These are phyloP conservation scores for Trifolium pratense DNA, from an alignment of 306 rosid genomes.

Conservation along the genomic window DNA sequence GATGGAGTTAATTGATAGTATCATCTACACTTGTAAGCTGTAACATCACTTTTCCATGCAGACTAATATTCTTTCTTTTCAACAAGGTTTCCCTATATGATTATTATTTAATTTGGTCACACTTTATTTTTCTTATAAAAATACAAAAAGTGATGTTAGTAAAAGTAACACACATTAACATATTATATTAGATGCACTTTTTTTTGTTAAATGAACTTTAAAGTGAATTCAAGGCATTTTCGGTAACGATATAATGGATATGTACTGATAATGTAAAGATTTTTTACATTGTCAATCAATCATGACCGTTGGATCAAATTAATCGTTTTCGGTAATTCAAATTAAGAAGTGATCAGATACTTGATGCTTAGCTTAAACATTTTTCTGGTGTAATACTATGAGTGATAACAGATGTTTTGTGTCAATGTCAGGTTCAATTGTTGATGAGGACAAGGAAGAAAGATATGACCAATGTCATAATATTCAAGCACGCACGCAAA, in stretches of 20 bases:
- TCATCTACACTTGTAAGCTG: constrained; percentile 48
- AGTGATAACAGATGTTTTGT: background rate
- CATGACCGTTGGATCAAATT: too few relatives aligned
- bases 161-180: too few relatives aligned
- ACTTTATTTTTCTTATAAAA: too few relatives aligned
- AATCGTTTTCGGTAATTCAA: too few relatives aligned
- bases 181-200: too few relatives aligned
- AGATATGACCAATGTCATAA: background rate
- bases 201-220: too few relatives aligned
- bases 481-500: background rate
- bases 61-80: background rate
- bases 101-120: too few relatives aligned
- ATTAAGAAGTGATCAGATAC: background rate
- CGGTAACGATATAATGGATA: too few relatives aligned
- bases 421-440: constrained; percentile 48
- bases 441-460: constrained; percentile 45
- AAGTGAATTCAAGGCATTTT: too few relatives aligned
- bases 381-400: background rate
- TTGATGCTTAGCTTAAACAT: background rate
- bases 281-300: too few relatives aligned
- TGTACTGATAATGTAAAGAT: too few relatives aligned
- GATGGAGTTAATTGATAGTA: constrained; percentile 41
- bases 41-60: background rate
- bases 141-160: too few relatives aligned
- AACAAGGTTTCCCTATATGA: background rate